These are phyloP conservation scores for Daldinia vernicosa DNA, from an alignment of 495 filamentous ascomycete species.

Conservation along the genomic window DNA sequence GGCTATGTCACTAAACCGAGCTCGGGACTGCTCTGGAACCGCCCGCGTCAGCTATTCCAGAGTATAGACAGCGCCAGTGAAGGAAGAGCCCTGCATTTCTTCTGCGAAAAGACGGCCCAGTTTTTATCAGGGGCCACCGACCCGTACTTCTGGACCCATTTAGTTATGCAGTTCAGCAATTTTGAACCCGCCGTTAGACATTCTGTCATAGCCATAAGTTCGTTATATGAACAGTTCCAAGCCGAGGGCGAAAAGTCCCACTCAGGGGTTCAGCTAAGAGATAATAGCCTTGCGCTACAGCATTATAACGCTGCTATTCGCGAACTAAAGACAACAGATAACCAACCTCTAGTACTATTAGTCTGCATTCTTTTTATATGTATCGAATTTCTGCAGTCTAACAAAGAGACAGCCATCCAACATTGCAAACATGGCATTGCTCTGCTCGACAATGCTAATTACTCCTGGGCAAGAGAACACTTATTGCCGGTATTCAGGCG, in stretches of 20 bases:
- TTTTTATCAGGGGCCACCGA: conserved; percentile 55
- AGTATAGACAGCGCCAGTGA: conserved; percentile 42
- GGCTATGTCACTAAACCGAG: conserved; percentile 43
- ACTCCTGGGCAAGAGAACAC: conserved; percentile 38
- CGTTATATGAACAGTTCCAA: conserved; percentile 46
- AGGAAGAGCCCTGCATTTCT: conserved; percentile 53
- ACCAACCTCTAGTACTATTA: conserved; percentile 54
- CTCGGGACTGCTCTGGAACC: conserved; percentile 43
- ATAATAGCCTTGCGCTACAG: conserved; percentile 44
- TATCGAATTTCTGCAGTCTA: conserved; percentile 61
- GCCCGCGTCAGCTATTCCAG: conserved; percentile 38
- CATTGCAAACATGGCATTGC: conserved; percentile 53
- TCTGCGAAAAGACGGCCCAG: conserved; percentile 50
- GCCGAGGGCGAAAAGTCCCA: conserved; percentile 24
- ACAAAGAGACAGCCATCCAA: conserved; percentile 52
- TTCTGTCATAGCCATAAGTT: conserved; percentile 59
- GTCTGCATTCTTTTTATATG: conserved; percentile 66
- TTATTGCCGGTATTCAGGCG: conserved; percentile 39
- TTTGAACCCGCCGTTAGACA: conserved; percentile 64
- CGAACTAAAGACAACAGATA: conserved; percentile 42
- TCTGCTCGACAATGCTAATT: conserved; percentile 42
- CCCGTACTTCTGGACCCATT: conserved; percentile 61
- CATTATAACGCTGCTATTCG: conserved; percentile 51
- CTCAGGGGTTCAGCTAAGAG: conserved; percentile 43
- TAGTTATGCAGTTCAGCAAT: conserved; percentile 60